Evolutionary conservation across 176 grass and related monocot species (phyloP).

Genomic region (Saccharum spontaneum): DNA sequence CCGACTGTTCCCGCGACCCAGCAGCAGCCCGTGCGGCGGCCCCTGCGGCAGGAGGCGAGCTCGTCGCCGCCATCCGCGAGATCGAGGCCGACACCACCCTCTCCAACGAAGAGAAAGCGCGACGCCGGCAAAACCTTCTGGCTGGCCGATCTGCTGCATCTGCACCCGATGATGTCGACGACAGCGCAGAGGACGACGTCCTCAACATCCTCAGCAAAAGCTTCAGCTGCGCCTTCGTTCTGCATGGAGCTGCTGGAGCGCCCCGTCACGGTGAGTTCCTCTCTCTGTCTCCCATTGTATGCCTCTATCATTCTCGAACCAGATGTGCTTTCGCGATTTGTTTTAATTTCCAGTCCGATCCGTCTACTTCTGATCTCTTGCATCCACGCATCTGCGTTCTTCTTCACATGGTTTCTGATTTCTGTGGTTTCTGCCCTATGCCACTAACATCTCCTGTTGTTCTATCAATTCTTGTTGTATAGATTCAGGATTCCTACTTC

Average conservation of each 20-base stretch:
- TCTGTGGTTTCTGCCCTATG: neutral
- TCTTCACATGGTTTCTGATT: no score
- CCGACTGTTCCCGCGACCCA: slow-evolving; percentile 50
- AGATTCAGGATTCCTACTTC: neutral
- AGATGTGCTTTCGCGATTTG: neutral
- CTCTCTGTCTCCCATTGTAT: neutral
- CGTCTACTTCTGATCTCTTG: neutral
- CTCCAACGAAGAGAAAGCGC: slow-evolving; percentile 70
- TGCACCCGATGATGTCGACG: neutral
- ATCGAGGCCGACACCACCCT: slow-evolving; percentile 14
- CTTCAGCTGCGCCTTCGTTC: slow-evolving; percentile 72
- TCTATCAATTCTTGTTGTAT: neutral
- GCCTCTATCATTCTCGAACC: neutral
- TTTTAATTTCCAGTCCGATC: neutral
- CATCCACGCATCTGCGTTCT: no score
- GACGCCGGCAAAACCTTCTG: slow-evolving; percentile 63
- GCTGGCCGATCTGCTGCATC: slow-evolving; percentile 20
- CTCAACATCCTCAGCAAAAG: slow-evolving; percentile 38
- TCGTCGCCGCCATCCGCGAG: neutral
- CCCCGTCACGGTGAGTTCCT: slow-evolving; percentile 70
- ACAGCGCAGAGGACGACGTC: slow-evolving; percentile 1
- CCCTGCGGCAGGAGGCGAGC: neutral
- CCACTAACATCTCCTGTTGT: neutral
- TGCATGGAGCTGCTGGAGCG: slow-evolving; percentile 81
- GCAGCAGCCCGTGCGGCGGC: neutral